phyloP scores from a whole-genome alignment of 192 early-diverging fungal species.

The Coemansia sp. region DNA sequence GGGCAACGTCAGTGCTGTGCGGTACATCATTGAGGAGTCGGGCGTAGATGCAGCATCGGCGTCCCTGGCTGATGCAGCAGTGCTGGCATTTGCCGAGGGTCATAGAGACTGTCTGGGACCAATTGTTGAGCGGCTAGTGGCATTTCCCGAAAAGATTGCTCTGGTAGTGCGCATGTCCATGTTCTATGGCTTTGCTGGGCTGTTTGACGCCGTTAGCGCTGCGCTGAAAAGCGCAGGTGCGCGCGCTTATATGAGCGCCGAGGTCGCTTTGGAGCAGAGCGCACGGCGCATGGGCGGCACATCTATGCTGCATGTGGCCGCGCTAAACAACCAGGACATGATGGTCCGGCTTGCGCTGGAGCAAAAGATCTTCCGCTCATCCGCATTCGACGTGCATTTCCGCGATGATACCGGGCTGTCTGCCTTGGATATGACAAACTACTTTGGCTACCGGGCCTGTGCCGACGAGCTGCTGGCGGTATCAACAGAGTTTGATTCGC shows the following conservation, averaged over 20 bases:
- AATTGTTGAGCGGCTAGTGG: constrained; percentile 19
- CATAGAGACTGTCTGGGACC: constrained; percentile 12
- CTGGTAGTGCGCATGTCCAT: constrained; percentile 26
- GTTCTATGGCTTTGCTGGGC: constrained; percentile 36
- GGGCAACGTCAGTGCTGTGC: constrained; percentile 30
- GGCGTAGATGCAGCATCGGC: constrained; percentile 19
- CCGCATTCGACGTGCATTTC: constrained; percentile 19
- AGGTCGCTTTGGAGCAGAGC: constrained; percentile 23
- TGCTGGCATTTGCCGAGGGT: constrained; percentile 17
- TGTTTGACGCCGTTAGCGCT: constrained; percentile 27
- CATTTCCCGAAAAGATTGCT: constrained; percentile 29
- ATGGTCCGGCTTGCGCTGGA: constrained; percentile 22
- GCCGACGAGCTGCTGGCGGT: constrained; percentile 35
- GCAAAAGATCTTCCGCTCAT: constrained; percentile 20
- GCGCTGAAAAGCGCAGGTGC: constrained; percentile 10
- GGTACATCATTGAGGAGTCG: constrained; percentile 47
- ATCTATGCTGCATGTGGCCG: constrained; percentile 43
- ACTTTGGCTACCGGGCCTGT: constrained; percentile 43
- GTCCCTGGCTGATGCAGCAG: constrained; percentile 32
- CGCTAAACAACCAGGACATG: constrained; percentile 27
- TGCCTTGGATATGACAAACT: constrained; percentile 44
- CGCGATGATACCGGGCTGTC: constrained; percentile 32
- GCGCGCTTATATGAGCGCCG: constrained; percentile 11
- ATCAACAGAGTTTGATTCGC: constrained; percentile 8
- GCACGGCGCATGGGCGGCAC: constrained; percentile 19